Percentiles rank a stretch among this genome's conserved stretches.
phyloP scores from a whole-genome alignment of 768 basidiomycete species.

The Mycena maculata region DNA sequence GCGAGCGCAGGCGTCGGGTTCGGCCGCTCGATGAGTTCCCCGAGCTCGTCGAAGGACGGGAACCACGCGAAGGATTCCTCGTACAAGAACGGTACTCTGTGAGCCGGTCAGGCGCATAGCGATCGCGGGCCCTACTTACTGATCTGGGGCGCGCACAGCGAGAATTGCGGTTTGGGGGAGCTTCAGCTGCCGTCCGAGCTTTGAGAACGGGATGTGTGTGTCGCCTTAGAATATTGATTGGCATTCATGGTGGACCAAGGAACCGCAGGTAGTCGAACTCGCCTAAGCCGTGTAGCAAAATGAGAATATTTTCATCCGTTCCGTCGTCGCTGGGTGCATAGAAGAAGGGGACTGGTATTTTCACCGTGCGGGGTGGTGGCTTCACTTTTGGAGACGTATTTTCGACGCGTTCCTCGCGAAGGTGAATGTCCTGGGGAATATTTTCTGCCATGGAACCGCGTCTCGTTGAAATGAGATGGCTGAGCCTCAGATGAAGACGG shows the following conservation, averaged over 20 bases:
- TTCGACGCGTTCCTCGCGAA: conserved; percentile 8
- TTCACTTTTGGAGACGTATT: conserved; percentile 54
- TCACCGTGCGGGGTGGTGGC: conserved; percentile 56
- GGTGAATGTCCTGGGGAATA: conserved; percentile 19
- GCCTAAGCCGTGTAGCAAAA: conserved; percentile 91
- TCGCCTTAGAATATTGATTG: conserved; percentile 67
- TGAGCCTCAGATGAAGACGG: too few relatives aligned
- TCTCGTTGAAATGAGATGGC: too few relatives aligned
- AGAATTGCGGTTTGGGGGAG: conserved; percentile 92
- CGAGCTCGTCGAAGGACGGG: conserved; percentile 81
- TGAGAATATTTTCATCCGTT: conserved; percentile 85
- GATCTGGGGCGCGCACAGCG: conserved; percentile 82
- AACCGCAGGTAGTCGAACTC: conserved; percentile 37
- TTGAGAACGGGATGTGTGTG: conserved; percentile 79
- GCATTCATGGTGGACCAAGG: not conserved
- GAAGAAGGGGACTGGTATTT: conserved; percentile 66
- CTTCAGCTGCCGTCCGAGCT: conserved; percentile 76
- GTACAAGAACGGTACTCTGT: conserved; percentile 81
- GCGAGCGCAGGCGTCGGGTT: conserved; percentile 79
- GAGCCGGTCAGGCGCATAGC: conserved; percentile 11
- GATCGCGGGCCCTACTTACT: conserved; percentile 52
- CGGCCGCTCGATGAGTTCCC: conserved; percentile 75
- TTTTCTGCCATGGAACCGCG: conserved; percentile 11
- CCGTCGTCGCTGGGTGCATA: conserved; percentile 85
- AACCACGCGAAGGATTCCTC: conserved; percentile 91